Conservation (phyloP, 768 basidiomycete species). For the Fomitopsis pulvina region DNA sequence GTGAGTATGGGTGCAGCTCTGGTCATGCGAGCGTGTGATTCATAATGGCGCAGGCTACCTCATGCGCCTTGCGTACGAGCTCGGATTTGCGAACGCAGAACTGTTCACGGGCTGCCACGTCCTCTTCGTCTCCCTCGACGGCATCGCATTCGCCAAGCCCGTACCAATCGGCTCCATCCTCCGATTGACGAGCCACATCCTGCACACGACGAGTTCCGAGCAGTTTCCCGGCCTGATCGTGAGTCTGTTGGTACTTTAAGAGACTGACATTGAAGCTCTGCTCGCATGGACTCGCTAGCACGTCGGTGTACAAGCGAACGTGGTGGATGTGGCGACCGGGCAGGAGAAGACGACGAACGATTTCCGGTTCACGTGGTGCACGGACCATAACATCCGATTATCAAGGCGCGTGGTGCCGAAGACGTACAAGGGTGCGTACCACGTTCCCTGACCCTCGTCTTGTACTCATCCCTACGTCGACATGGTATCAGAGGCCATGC, state of each 20-base stretch:
- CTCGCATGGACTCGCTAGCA: slow-evolving; percentile 36
- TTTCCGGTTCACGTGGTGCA: slow-evolving; percentile 70
- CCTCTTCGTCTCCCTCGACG: slow-evolving; percentile 71
- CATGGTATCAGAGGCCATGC: too few species aligned
- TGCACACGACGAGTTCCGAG: slow-evolving; percentile 46
- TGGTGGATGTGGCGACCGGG: slow-evolving; percentile 63
- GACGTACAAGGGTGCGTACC: slow-evolving; percentile 58
- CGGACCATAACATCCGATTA: slow-evolving; percentile 31
- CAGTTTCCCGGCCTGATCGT: slow-evolving; percentile 56
- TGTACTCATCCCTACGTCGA: too few species aligned
- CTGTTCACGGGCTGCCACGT: slow-evolving; percentile 63
- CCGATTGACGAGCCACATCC: slow-evolving; percentile 61
- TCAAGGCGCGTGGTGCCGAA: slow-evolving; percentile 51
- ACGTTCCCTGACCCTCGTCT: neutral
- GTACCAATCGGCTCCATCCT: slow-evolving; percentile 84
- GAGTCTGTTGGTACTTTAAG: slow-evolving; percentile 21
- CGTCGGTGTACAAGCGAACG: slow-evolving; percentile 64
- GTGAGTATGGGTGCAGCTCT: slow-evolving; percentile 23
- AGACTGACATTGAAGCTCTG: neutral
- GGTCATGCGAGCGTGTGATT: neutral
- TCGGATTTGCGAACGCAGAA: slow-evolving; percentile 66
- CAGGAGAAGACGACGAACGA: slow-evolving; percentile 64
- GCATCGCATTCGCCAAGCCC: slow-evolving; percentile 71
- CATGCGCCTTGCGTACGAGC: slow-evolving; percentile 72
- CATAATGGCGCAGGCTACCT: slow-evolving; percentile 31